Base-by-base conservation (phyloP, 2,329 filamentous ascomycete species). In the Stemphylium lycopersici region DNA sequence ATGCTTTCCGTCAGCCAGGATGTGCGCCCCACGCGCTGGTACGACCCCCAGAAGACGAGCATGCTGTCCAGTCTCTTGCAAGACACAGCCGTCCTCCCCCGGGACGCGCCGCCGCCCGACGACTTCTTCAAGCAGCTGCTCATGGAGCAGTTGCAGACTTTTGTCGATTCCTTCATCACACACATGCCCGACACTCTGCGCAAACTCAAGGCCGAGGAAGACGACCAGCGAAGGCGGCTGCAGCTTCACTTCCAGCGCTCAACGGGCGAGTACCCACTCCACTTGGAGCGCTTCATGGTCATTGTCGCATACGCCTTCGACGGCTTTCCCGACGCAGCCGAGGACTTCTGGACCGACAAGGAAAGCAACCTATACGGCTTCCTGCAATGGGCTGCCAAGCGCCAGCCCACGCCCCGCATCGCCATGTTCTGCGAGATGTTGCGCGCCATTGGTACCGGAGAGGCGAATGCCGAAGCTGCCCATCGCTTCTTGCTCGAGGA, bases 381-480 rank as follows among this genome's bases (percentile, higher is more conserved):
- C 71, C 83, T 99, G 72, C 90, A 96, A 61, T 99, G 95, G 95
- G 90, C 93, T n/a, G 96, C 95, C 3, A 89, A 91, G 64, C 84
- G 95, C 66, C 92, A 96, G 56, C 96, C 96, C 0, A 97, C 96
- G 0, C 95, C 95, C n/a, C 84, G 96, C 20, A 93, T 96, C 55
- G 95, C 91, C 57, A 93, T 93, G 11, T 99, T 98, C 66, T 99
- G 95, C 74, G 93, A 98, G 71, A 93, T 99, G 87, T 81, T 99
- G 13, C 90, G 92, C 68, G 89, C 93, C 1, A 88, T 99, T 42
- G 91, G 95, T 0, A 87, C 88, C 46, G 91, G 91, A 47, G 86
- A 91, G 48, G 85, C 90, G 48, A 95, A 91, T 65, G 93, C 95
- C 24, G 88, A 89, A 48, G 84, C 90, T 13, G 91, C 93, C 0